Evolutionary conservation across 2,329 filamentous ascomycete species (phyloP).

Genomic region (Aureobasidium pullulans): DNA sequence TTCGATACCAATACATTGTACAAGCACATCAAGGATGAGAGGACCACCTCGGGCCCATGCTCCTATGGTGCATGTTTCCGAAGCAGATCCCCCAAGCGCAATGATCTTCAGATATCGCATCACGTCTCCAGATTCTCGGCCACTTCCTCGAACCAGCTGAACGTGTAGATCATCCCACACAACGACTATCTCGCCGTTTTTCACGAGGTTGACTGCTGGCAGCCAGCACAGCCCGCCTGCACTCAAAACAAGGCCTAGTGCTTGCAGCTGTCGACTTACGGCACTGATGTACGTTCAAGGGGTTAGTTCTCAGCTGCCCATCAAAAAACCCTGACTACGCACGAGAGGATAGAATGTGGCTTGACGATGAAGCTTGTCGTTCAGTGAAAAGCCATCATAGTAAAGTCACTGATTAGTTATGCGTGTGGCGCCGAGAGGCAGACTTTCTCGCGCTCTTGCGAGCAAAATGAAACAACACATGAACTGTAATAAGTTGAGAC

Average conservation of each 20-base stretch:
- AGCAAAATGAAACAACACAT: not conserved
- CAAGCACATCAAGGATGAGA: not conserved
- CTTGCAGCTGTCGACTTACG: not conserved
- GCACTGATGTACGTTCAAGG: not conserved
- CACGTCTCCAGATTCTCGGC: slow-evolving; percentile 7
- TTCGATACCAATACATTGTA: slow-evolving; percentile 1
- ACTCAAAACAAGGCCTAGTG: not conserved
- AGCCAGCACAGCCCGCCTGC: not conserved
- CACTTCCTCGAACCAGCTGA: not conserved
- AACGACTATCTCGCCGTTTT: slow-evolving; percentile 12
- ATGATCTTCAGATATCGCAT: slow-evolving; percentile 2
- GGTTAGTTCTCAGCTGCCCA: not conserved
- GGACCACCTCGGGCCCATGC: not conserved
- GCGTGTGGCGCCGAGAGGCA: not conserved
- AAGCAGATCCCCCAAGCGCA: not conserved
- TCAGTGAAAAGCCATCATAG: not conserved
- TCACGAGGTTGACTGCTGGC: not conserved
- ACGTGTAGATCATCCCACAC: slow-evolving; percentile 5
- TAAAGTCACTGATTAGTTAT: not conserved
- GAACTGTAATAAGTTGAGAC: slow-evolving; percentile 11
- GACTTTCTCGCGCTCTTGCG: no score
- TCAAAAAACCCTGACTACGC: not conserved
- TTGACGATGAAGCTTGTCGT: not conserved
- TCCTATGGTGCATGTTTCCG: not conserved
- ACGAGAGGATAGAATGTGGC: not conserved